Evolutionary conservation across 768 basidiomycete genomes (phyloP), one percentile per base, ranked within the genome.

Genomic region (Dacryopinax primogenitus): DNA sequence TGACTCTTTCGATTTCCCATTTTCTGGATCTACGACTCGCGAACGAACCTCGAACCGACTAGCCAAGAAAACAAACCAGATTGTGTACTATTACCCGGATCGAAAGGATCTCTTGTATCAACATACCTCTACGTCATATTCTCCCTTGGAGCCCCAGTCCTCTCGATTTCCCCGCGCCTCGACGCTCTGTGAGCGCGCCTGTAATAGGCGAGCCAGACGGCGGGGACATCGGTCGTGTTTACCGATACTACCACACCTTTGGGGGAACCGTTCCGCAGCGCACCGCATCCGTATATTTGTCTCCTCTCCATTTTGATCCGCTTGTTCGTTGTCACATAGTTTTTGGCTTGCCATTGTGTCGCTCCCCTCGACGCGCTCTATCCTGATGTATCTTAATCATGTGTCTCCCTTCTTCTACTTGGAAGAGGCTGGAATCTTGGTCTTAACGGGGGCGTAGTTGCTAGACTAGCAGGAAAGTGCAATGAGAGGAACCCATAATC

Each of bases 391-490:
- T 58, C 51, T 58, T 58, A 58, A 58, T 58, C 51, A 58, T 58
- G 51, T 58, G 13, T 58, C 26, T 58, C 51, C 32, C 51, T 58
- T 58, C 51, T 58, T 58, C 51, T 58, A 30, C 11, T 28, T 32
- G 51, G 51, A 58, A 58, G 51, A 58, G 51, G 51, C 32, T 58
- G 51, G 51, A 58, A 58, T 58, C 51, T 58, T 58, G 51, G 51
- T 58, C 51, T 58, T 28, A 58, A 58, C 51, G 6, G 51, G 51
- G 26, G 51, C 51, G 51, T 30, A 58, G 51, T 58, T 58, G 51
- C 51, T 58, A 58, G 51, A 15, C 21, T 32, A 58, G 51, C 51
- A 58, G 51, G 26, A 58, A 30, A 58, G 51, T 30, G 51, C 51
- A 13, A 15, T 15, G 11, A 30, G 32, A 30, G 51, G 32, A 58